A percentile compares a stretch with the other conserved stretches of the same genome.
Evolutionary conservation across 768 basidiomycete genomes (phyloP).

Genomic region (Hericium erinaceus): DNA sequence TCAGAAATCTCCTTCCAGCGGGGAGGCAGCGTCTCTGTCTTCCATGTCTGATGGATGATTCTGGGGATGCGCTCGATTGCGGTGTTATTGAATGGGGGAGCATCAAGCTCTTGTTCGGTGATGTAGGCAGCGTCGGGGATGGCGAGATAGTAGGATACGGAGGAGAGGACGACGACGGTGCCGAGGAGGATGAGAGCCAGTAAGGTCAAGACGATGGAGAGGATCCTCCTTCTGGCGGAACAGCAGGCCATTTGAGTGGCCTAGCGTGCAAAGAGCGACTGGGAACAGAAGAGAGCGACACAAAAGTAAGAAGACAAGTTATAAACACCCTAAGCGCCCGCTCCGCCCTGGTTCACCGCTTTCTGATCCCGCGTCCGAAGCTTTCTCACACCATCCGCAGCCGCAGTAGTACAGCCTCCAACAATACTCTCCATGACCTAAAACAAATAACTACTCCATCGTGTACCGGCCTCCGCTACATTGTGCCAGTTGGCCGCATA

Average conservation of each 20-base stretch:
- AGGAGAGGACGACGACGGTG: slow-evolving; percentile 86
- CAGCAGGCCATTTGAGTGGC: slow-evolving; percentile 12
- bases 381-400: not conserved
- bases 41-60: slow-evolving; percentile 99
- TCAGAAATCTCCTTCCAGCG: slow-evolving; percentile 77
- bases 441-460: too few relatives aligned
- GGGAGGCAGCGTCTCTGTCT: slow-evolving; percentile 74
- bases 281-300: slow-evolving; percentile 9
- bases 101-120: slow-evolving; percentile 64
- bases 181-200: slow-evolving; percentile 77
- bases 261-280: slow-evolving; percentile 11
- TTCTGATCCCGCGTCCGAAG: not conserved
- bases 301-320: slow-evolving; percentile 5
- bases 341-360: not conserved
- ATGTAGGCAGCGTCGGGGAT: slow-evolving; percentile 76
- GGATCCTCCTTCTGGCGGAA: slow-evolving; percentile 31
- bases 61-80: slow-evolving; percentile 75
- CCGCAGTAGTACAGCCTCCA: not conserved
- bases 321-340: not conserved
- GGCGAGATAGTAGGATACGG: slow-evolving; percentile 81
- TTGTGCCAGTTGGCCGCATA: slow-evolving; percentile 33
- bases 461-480: not conserved
- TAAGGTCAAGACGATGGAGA: slow-evolving; percentile 40
- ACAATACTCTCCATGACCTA: not conserved
- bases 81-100: slow-evolving; percentile 55